Evolutionary conservation across 2,329 filamentous ascomycete species (phyloP), one percentile per base, ranked within the genome.

Genomic region (Mollisiaceae sp.): DNA sequence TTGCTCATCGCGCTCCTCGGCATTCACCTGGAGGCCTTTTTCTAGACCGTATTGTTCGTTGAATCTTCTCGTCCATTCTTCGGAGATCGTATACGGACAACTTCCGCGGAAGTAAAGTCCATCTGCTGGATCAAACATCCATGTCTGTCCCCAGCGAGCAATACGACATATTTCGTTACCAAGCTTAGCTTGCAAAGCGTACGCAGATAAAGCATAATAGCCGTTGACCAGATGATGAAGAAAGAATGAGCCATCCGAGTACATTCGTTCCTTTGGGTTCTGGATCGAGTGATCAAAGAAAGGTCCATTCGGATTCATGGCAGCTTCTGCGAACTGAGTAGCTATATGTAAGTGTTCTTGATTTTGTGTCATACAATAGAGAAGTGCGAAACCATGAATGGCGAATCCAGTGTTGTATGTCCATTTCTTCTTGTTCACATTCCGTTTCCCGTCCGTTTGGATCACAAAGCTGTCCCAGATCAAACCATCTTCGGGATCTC

Each of bases 201-300:
- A 59, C 27, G 62, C 62, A 9, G 67, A 67, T 4, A 71, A 61
- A 1, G 63, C 65, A 2, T 52, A 8, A 52, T 68, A 71, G 2
- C 70, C 68, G 57, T 71, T 67, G 1, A 71, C 66, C 1, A 71
- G 62, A 41, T 70, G 70, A 50, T 71, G 70, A 1, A 71, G 32
- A 39, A 71, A 71, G 43, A 70, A 70, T 15, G 70, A 70, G 36
- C 68, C 61, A 24, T 71, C 68, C 2, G 68, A 69, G 24, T 70
- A 67, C 65, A 69, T 69, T 27, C 70, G 52, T 14, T 65, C 39
- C 1, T 43, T 18, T 18, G 43, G 14, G 15, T 64, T 41, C 2
- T 59, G 55, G 22, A 68, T 62, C 0, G 60, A 66, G 15, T 63
- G 68, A 62, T 71, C 70, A 41, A 64, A 68, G 32, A 71, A 36